Evolutionary conservation across 2,329 filamentous ascomycete genomes (phyloP), one percentile per base, ranked within the genome.

Genomic region (Chaetomiaceae sp.): DNA sequence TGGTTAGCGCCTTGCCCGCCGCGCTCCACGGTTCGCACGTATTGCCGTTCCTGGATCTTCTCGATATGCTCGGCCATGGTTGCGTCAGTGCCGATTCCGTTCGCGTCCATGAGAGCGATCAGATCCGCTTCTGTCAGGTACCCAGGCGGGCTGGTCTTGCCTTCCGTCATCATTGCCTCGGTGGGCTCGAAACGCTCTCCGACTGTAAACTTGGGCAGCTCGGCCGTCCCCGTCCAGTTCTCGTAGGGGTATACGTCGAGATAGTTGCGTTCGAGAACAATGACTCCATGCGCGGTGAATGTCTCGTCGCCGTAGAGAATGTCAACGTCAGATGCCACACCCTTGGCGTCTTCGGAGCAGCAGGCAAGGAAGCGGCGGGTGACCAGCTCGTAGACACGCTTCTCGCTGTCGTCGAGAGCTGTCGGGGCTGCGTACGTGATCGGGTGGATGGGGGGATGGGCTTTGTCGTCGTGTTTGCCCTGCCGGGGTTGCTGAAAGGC

Each of bases 11-110:
- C 37, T 10, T 48, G 20, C 50, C 68, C 65, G 56, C 55, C 64
- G 60, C 63, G 76, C 64, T 70, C 81, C 64, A 64, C 72, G 2
- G 86, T 85, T 50, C 83, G 81, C 44, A 90, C 92, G 63, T 99
- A 99, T 60, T 91, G 78, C 53, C 93, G 78, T 52, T 91, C 82
- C 68, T 97, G 90, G 61, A 99, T 95, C 69, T 92, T 99, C 53
- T 88, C 83, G 62, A 99, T 99, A 65, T 99, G 93, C 62, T 99
- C 93, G 0, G 93, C 93, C 93, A 99, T 99, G 1, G 93, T 99
- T 6, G 93, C 93, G 71, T 99, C 93, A 9, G 93, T 99, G 12
- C 93, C 93, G 57, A 99, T 99, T 2, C 93, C 93, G 65, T 99
- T 99, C 39, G 89, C 91, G 70, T 99, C 93, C 93, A 99, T 99